A percentile compares a stretch with the other conserved stretches of the same genome.
Conservation (phyloP, 768 basidiomycete genomes). For the Gelatoporia subvermispora region DNA sequence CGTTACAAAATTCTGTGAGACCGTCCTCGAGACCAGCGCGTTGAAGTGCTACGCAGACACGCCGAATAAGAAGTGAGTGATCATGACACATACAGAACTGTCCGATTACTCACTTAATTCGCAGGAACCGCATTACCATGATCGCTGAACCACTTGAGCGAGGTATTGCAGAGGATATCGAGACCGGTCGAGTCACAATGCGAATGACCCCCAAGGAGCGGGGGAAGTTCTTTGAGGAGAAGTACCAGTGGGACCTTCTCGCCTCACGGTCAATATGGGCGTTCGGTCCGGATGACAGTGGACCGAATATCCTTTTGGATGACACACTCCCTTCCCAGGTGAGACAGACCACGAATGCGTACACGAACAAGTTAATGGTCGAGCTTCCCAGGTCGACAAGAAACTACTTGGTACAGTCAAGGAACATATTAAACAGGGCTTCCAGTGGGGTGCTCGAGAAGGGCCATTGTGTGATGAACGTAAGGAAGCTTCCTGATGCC, state of each 20-base stretch:
- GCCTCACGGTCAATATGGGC: conserved; percentile 99
- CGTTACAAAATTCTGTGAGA: conserved; percentile 97
- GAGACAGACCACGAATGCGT: conserved; percentile 11
- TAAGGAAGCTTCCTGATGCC: conserved; percentile 40
- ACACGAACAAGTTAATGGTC: not conserved
- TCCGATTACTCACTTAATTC: conserved; percentile 2
- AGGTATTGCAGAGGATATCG: conserved; percentile 95
- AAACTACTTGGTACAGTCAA: conserved; percentile 84
- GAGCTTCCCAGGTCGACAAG: conserved; percentile 73
- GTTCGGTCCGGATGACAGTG: conserved; percentile 95
- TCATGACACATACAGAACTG: not conserved
- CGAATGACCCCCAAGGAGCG: conserved; percentile 93
- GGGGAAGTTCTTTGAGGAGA: conserved; percentile 93
- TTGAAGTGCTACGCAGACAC: conserved; percentile 99
- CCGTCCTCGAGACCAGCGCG: conserved; percentile 95
- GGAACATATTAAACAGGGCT: conserved; percentile 97
- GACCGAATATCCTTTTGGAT: conserved; percentile 89
- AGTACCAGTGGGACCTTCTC: conserved; percentile 96
- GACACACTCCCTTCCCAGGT: conserved; percentile 95
- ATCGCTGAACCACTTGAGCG: conserved; percentile 96
- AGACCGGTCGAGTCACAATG: conserved; percentile 89
- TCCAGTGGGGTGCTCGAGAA: conserved; percentile 98
- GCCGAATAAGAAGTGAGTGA: conserved; percentile 93
- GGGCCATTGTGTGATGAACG: conserved; percentile 98
- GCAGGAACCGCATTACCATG: conserved; percentile 96